These are phyloP conservation scores for Cercospora zeina DNA, from an alignment of 2,329 filamentous ascomycete species.

Conservation along the genomic window DNA sequence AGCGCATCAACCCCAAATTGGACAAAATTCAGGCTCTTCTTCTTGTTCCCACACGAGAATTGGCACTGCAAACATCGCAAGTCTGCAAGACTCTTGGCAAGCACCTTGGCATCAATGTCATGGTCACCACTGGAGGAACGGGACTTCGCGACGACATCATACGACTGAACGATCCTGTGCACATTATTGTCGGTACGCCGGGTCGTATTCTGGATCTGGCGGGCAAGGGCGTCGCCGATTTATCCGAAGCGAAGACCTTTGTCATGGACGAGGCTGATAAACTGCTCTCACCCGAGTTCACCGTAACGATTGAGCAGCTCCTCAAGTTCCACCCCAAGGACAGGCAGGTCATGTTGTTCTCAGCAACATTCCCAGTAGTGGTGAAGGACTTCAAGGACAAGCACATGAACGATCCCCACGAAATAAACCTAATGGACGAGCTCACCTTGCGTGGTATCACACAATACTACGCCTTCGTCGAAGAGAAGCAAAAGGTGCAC, in stretches of 20 bases:
- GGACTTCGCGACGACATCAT: conserved; percentile 95
- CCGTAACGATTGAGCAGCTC: conserved; percentile 93
- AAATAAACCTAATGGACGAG: conserved; percentile 99
- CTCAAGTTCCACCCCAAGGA: conserved; percentile 95
- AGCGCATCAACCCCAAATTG: conserved; percentile 95
- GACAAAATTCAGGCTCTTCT: conserved; percentile 96
- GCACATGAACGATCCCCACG: conserved; percentile 94
- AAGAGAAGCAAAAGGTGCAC: conserved; percentile 99
- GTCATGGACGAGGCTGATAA: conserved; percentile 99
- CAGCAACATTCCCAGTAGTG: conserved; percentile 92
- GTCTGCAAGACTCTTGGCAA: conserved; percentile 98
- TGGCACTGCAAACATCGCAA: conserved; percentile 97
- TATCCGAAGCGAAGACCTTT: conserved; percentile 95
- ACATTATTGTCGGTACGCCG: conserved; percentile 96
- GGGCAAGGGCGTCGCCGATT: conserved; percentile 92
- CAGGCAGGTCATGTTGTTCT: conserved; percentile 98
- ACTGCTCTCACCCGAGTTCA: conserved; percentile 93
- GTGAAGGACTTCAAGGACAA: conserved; percentile 98
- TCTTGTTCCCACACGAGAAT: conserved; percentile 91
- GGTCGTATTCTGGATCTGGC: conserved; percentile 94
- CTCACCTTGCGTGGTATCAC: conserved; percentile 97
- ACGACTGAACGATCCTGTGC: conserved; percentile 87
- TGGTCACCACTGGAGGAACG: conserved; percentile 98
- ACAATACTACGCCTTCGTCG: conserved; percentile 98
- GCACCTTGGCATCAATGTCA: conserved; percentile 94